Percentiles rank a stretch among this genome's conserved stretches.
These are phyloP conservation scores for Candida dubliniensis DNA, from an alignment of 1,139 yeast genomes.

Conservation along the genomic window DNA sequence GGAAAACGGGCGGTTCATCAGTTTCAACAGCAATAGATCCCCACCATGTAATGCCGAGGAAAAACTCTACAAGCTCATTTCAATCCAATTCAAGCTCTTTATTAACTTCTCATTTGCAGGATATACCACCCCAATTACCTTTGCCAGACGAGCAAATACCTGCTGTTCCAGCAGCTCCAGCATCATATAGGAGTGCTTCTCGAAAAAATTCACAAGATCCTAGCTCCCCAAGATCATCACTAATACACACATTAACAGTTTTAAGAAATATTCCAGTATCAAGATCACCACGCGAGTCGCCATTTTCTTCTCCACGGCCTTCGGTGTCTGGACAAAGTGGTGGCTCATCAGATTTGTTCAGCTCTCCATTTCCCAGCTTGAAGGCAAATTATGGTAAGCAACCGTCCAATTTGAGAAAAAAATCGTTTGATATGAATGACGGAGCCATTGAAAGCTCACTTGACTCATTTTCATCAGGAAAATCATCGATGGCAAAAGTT, in stretches of 20 bases:
- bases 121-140: slow-evolving; percentile 56
- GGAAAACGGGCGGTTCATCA: slow-evolving; percentile 14
- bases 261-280: slow-evolving; percentile 41
- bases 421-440: slow-evolving; percentile 6
- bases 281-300: slow-evolving; percentile 43
- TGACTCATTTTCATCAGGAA: slow-evolving; percentile 17
- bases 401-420: slow-evolving; percentile 3
- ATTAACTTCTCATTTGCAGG: slow-evolving; percentile 35
- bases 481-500: slow-evolving; percentile 12
- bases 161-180: slow-evolving; percentile 38
- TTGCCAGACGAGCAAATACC: slow-evolving; percentile 56
- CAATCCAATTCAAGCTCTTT: slow-evolving; percentile 28
- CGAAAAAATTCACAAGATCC: slow-evolving; percentile 38
- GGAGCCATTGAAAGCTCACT: slow-evolving; percentile 1
- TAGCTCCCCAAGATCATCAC: slow-evolving; percentile 45
- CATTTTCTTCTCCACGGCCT: slow-evolving; percentile 50
- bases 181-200: slow-evolving; percentile 35
- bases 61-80: slow-evolving; percentile 31
- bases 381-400: slow-evolving; percentile 15
- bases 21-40: slow-evolving; percentile 25
- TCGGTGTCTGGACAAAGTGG: slow-evolving; percentile 36
- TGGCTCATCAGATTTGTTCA: slow-evolving; percentile 17
- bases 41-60: slow-evolving; percentile 21
- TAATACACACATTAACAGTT: slow-evolving; percentile 43
- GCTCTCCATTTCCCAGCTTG: slow-evolving; percentile 24